Base-by-base conservation (phyloP, 208 protist species). In the Wallacemonas sp. region DNA sequence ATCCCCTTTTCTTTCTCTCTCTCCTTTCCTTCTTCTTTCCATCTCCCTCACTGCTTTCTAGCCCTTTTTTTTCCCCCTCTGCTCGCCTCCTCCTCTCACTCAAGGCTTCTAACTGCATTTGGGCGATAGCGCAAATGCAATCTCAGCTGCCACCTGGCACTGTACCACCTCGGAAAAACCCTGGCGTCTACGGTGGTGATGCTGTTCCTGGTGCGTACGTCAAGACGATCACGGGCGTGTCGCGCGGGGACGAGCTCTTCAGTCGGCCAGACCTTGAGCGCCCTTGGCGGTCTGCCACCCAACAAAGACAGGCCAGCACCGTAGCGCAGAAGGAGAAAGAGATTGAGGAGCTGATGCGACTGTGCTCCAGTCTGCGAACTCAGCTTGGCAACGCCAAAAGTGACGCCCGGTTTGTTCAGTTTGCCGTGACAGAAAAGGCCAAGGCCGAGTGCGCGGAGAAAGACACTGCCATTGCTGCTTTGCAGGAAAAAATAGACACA, bases 311-410 rank as follows among this genome's bases (percentile, higher is more conserved):
- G n/a, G 77, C 84, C 2, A 73, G 61, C 2, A 49, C 55, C 9
- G 69, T 94, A 14, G 84, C 87, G 6, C 60, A 92, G 47, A 96
- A 92, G 74, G 88, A 96, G 46, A 83, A 93, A 55, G 91, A 96
- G 61, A 94, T 96, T 65, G 91, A 96, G 70, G 77, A 84, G 61
- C 74, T 94, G n/a, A 73, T 91, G 75, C 84, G 85, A 12, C 76
- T 86, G 66, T 94, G 84, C 68, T 93, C 87, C 0, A 75, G 66
- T 38, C 72, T 96, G 34, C 76, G 88, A 23, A 93, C 84, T 3
- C 77, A 96, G 52, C 76, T 96, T 0, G 83, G 87, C 41, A 96
- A 93, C 69, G 83, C 76, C 0, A 78, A 81, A 43, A 84, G 82
- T 56, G 87, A 94, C 56, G 61, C 75, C n/a, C 80, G 81, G 44